Evolutionary conservation across 129 eudicot species (phyloP), one percentile per base, ranked within the genome.

Genomic region (Deinandra increscens): DNA sequence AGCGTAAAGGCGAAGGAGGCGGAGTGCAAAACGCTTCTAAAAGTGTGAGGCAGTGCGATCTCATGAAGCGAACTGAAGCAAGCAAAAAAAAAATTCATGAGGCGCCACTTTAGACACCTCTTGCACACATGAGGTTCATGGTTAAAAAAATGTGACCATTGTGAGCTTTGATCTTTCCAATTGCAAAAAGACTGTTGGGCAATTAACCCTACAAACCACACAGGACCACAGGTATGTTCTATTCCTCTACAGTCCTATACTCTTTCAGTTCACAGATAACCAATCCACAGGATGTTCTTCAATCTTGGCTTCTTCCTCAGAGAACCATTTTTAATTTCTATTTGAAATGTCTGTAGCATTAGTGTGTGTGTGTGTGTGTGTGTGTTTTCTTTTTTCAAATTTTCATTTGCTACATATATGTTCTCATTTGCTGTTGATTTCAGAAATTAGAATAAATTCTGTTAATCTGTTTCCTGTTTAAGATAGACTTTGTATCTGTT

Each of bases 321-420:
- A 0, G n/a, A 55, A 55, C 36, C 61, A 22, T 55, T 14, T 23
- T 19, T 55, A 7, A 23, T 55, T 22, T 22, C 36, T 23, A 22
- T 55, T 55, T 22, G 61, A 55, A 55, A 55, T 55, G 37, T 55
- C 15, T 55, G 37, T 22, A 20, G 61, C 15, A 55, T 55, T 55
- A 55, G 37, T 9, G 31, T 26, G n/a, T n/a, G n/a, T n/a, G n/a
- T n/a, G n/a, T n/a, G n/a, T n/a, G n/a, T n/a, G n/a, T 9, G 31
- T 26, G 31, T 26, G 1, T 26, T 26, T 26, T 26, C 31, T 26
- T 1, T 26, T 26, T 26, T 26, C 31, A 26, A 26, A 26, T 26
- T 26, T 26, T 26, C 1, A 26, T 26, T 26, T 26, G 31, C 31
- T 26, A 1, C 6, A 49, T 54, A 23, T 55, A 23, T 9, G n/a